Evolutionary conservation across 495 filamentous ascomycete species (phyloP), one percentile per base, ranked within the genome.

Genomic region (Cercophora newfieldiana): DNA sequence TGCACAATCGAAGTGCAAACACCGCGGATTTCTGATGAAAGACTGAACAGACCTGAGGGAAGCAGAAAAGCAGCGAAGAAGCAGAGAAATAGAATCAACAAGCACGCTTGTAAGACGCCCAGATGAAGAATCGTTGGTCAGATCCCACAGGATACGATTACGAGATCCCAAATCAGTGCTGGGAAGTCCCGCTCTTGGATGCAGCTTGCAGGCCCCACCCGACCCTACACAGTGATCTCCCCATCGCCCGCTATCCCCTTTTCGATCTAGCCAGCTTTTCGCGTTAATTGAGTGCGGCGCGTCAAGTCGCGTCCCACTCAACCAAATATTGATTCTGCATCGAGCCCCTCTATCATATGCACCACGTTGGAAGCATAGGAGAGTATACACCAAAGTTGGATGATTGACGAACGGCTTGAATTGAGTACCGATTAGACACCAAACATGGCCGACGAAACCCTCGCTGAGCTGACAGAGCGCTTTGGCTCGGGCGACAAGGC

Each of bases 401-500:
- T 44, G 37, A 14, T 44, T 14, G 12, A 14, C 37, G 2, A 2
- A 14, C 37, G 37, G 18, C 37, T 44, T 16, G 37, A 44, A 6
- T n/a, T n/a, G n/a, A n/a, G n/a, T n/a, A n/a, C 6, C 22, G 51
- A 77, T 18, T 67, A 85, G 53, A 50, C 68, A 68, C 5, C 37
- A 21, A 22, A 24, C 12, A 57, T 5, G 12, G 10, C 25, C 64
- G 74, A 74, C 65, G 74, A 74, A 21, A 75, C 72, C 0, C 57
- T 79, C 22, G 77, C 74, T 54, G 89, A 93, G 77, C 80, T 94
- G 71, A 88, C 89, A 68, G 85, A 89, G 76, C 83, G 83, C 62
- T 94, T 96, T 77, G 83, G 81, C 22, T 75, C 81, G 49, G 84
- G 85, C 28, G 65, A 72, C 65, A 71, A 77, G 71, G 58, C 71